Evolutionary conservation across 805 yeast genomes (phyloP), one percentile per base, ranked within the genome.

Genomic region (Saturnispora halmiae): DNA sequence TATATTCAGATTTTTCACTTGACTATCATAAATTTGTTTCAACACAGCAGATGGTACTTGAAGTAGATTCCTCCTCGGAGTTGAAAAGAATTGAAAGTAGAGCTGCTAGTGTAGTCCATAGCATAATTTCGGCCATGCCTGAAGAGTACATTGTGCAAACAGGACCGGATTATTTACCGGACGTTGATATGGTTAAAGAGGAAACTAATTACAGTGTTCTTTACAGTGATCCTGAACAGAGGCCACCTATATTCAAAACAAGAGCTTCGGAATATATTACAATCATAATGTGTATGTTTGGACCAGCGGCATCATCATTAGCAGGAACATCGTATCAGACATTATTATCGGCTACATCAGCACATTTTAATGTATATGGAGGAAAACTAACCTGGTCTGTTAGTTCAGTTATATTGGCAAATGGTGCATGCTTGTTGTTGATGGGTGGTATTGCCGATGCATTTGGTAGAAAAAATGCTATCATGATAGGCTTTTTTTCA

Each of bases 401-500:
- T 7, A 56, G 67, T 7, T 53, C 69, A 14, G 62, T 67, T 18
- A 55, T 56, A 36, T 54, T 70, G 11, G 70, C 71, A 4, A 61
- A 62, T 37, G 75, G 73, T 6, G 55, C 72, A 3, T 59, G 65
- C 32, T 52, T 70, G 22, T 51, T 70, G 15, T 40, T 70, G 8
- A 61, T 67, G 60, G 73, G 75, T 8, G 68, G 67, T 20, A 46
- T 70, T n/a, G 69, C 74, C 1, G 75, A 70, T 52, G 60, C 64
- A 0, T 52, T 70, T 48, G 74, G 74, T n/a, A 55, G 75, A 24
- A 67, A 60, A 41, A 56, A 59, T 15, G 56, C 68, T 6, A 54
- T 70, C 9, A 38, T 67, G 2, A 46, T 53, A 6, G 62, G 69
- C 11, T 69, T 56, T 38, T 26, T 47, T 9, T 47, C 52, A 16